A percentile compares a stretch with the other conserved stretches of the same genome.
Conservation (phyloP, 208 protist genomes). For the Wallacemonas sp. region DNA sequence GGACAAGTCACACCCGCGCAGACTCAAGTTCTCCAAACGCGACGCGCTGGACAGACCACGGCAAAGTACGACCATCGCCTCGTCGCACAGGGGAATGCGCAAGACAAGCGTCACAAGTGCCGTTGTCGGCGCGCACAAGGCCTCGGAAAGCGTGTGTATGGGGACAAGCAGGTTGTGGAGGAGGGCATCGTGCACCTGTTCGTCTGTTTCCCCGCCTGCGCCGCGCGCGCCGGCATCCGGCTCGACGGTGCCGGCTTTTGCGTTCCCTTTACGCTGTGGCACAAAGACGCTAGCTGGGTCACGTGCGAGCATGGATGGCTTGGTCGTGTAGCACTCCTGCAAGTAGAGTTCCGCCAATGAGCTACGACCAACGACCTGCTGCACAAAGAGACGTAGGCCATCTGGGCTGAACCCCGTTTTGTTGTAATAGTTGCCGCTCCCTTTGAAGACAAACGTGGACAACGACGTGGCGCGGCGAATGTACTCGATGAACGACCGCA, state of each 20-base stretch:
- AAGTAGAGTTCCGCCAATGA: slow-evolving; percentile 34
- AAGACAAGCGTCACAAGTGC: slow-evolving; percentile 42
- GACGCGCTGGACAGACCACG: slow-evolving; percentile 38
- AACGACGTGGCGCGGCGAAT: slow-evolving; percentile 19
- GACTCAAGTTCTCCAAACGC: slow-evolving; percentile 31
- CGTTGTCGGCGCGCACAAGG: slow-evolving; percentile 24
- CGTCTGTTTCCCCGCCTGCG: neutral
- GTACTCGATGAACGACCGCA: slow-evolving; percentile 22
- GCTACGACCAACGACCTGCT: slow-evolving; percentile 21
- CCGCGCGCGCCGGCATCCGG: neutral
- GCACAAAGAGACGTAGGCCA: slow-evolving; percentile 26
- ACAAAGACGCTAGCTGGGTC: slow-evolving; percentile 14
- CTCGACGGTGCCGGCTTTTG: neutral
- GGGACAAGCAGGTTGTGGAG: slow-evolving; percentile 22
- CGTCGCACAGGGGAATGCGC: slow-evolving; percentile 56
- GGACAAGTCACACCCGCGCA: slow-evolving; percentile 53
- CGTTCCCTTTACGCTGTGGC: neutral
- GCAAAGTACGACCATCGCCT: slow-evolving; percentile 32
- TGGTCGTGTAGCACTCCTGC: slow-evolving; percentile 54
- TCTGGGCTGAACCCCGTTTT: slow-evolving; percentile 34
- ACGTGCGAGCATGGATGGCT: slow-evolving; percentile 7
- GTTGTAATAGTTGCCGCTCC: slow-evolving; percentile 44
- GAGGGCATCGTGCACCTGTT: neutral
- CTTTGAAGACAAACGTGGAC: slow-evolving; percentile 40
- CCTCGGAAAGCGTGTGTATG: slow-evolving; percentile 24